Evolutionary conservation across 2,329 filamentous ascomycete species (phyloP).

Genomic region (Stagonosporopsis vannaccii): DNA sequence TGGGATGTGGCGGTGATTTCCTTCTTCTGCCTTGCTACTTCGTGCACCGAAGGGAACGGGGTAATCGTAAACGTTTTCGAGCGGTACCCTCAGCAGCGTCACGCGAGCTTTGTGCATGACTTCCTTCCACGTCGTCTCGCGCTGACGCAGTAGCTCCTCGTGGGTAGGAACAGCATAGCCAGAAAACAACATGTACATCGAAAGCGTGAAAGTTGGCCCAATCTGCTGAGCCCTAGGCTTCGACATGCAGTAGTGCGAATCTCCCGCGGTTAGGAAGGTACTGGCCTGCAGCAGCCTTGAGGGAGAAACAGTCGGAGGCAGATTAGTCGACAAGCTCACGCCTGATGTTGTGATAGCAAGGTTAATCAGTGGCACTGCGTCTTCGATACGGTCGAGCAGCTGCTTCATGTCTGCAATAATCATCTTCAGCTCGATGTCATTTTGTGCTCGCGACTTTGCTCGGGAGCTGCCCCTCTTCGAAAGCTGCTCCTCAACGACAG

Average conservation of each 20-base stretch:
- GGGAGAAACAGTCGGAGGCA: constrained; percentile 85
- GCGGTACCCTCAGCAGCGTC: constrained; percentile 75
- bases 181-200: constrained; percentile 93
- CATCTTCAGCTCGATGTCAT: constrained; percentile 68
- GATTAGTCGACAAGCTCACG: constrained; percentile 79
- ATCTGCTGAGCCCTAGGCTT: constrained; percentile 75
- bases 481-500: constrained; percentile 69
- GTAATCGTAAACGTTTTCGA: constrained; percentile 61
- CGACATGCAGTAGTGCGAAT: constrained; percentile 77
- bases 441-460: constrained; percentile 61
- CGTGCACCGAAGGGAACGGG: constrained; percentile 35
- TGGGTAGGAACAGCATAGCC: constrained; percentile 71
- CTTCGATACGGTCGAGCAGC: constrained; percentile 81
- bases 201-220: constrained; percentile 84
- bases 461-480: constrained; percentile 54
- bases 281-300: constrained; percentile 92
- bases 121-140: constrained; percentile 89
- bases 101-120: constrained; percentile 92
- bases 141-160: constrained; percentile 65
- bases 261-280: constrained; percentile 85
- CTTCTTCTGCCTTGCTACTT: constrained; percentile 22
- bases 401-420: constrained; percentile 79
- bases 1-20: constrained; percentile 42
- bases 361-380: constrained; percentile 89
- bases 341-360: constrained; percentile 94